Evolutionary conservation across 1,139 yeast genomes (phyloP).

Genomic region (Lizanozyma gosingica): DNA sequence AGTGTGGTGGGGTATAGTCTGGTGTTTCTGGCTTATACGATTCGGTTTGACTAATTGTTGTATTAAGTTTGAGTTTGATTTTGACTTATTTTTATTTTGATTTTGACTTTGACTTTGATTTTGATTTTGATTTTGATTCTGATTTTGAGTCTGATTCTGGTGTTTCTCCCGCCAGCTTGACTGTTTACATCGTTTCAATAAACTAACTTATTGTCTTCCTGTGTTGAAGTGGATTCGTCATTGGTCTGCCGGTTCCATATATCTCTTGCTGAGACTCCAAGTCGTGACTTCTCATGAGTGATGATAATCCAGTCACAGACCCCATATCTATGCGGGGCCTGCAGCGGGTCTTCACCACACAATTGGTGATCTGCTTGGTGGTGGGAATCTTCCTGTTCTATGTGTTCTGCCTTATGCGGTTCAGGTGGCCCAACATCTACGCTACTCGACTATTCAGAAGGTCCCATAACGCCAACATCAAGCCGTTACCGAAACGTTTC

Average conservation of each 20-base stretch:
- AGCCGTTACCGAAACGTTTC: slow-evolving; percentile 34
- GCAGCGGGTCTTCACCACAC: slow-evolving; percentile 27
- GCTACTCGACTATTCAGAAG: slow-evolving; percentile 39
- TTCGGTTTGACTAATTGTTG: no score
- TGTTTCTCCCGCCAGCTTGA: neutral
- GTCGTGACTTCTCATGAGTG: no score
- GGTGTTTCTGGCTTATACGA: no score
- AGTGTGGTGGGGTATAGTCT: no score
- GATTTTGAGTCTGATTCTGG: no score
- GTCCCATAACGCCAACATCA: slow-evolving; percentile 18
- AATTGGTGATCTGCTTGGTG: slow-evolving; percentile 49
- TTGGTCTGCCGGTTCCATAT: no score
- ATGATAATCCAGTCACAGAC: slow-evolving; percentile 1
- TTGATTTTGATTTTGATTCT: no score
- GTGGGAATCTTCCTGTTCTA: slow-evolving; percentile 59
- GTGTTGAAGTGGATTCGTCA: no score
- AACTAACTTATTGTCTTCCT: neutral
- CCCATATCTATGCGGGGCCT: slow-evolving; percentile 14
- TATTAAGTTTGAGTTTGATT: no score
- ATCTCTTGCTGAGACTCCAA: no score
- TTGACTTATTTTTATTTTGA: no score
- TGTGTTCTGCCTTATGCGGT: slow-evolving; percentile 54
- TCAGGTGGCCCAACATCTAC: slow-evolving; percentile 63
- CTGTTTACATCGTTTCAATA: neutral
- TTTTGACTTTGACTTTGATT: no score